A percentile compares a stretch with the other conserved stretches of the same genome.
Conservation (phyloP, 192 early-diverging fungal genomes). For the Ambispora gerdemannii region DNA sequence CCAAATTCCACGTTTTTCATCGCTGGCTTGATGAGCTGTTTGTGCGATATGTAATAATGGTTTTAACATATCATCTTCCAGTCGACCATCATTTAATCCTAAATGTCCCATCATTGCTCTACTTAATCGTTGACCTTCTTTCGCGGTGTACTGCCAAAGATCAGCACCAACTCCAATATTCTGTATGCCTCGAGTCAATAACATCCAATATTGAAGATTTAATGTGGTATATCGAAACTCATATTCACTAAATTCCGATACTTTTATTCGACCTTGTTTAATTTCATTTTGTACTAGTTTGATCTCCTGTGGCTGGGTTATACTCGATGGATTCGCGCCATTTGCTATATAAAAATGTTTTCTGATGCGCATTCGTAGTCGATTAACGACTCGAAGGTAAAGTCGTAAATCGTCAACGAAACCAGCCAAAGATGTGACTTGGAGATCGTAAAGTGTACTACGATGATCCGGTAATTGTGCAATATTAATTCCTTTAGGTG, state of each 20-base stretch:
- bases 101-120: slow-evolving; percentile 47
- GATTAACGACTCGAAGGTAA: slow-evolving; percentile 52
- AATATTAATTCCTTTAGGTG: slow-evolving; percentile 48
- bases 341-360: slow-evolving; percentile 50
- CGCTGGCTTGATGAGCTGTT: slow-evolving; percentile 39
- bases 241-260: background rate
- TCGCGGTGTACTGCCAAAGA: slow-evolving; percentile 53
- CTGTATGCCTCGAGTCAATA: slow-evolving; percentile 50
- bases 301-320: slow-evolving; percentile 33
- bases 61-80: slow-evolving; percentile 41
- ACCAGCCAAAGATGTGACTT: slow-evolving; percentile 51
- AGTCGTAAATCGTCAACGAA: slow-evolving; percentile 56
- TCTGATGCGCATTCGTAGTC: slow-evolving; percentile 60
- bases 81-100: slow-evolving; percentile 34
- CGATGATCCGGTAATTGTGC: slow-evolving; percentile 56
- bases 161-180: slow-evolving; percentile 49
- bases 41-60: slow-evolving; percentile 52
- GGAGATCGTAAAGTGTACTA: slow-evolving; percentile 54
- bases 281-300: background rate
- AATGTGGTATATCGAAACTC: slow-evolving; percentile 37
- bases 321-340: slow-evolving; percentile 35
- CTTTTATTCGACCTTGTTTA: slow-evolving; percentile 8
- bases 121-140: slow-evolving; percentile 42
- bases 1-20: slow-evolving; percentile 4
- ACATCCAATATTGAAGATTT: slow-evolving; percentile 60